A percentile compares a stretch with the other conserved stretches of the same genome.
These are phyloP conservation scores for Flaveria linearis DNA, from an alignment of 129 eudicot species.

Conservation along the genomic window DNA sequence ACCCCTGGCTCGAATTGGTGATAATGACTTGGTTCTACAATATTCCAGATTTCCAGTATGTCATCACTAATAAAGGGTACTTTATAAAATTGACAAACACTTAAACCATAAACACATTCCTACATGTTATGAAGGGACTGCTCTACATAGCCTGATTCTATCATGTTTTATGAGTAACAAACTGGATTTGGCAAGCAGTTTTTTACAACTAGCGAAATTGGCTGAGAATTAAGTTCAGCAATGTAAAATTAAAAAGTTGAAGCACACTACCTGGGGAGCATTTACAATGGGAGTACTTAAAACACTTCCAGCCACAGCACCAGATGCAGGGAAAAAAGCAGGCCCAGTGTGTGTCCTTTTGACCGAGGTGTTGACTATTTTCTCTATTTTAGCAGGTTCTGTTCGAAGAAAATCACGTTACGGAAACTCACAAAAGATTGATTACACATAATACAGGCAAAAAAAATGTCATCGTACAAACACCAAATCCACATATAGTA, in stretches of 20 bases:
- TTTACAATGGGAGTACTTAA: constrained; percentile 33
- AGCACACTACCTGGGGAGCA: constrained; percentile 35
- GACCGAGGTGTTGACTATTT: constrained; percentile 2
- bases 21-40: neutral
- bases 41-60: too few relatives aligned
- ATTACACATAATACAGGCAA: neutral
- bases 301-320: constrained; percentile 36
- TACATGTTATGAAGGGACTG: neutral
- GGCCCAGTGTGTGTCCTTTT: constrained; percentile 23
- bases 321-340: constrained; percentile 35
- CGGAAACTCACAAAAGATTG: constrained; percentile 8
- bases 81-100: neutral
- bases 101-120: too few relatives aligned
- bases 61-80: neutral
- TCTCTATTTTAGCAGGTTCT: constrained; percentile 27
- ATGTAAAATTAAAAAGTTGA: constrained; percentile 7
- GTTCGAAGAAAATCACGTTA: constrained; percentile 14
- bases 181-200: constrained; percentile 19
- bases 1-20: too few relatives aligned
- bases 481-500: neutral
- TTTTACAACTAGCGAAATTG: neutral
- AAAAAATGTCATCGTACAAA: neutral
- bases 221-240: neutral
- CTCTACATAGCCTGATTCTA: neutral
- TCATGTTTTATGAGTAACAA: neutral